Evolutionary conservation across 2,329 filamentous ascomycete species (phyloP).

Genomic region (Fusarium sp.): DNA sequence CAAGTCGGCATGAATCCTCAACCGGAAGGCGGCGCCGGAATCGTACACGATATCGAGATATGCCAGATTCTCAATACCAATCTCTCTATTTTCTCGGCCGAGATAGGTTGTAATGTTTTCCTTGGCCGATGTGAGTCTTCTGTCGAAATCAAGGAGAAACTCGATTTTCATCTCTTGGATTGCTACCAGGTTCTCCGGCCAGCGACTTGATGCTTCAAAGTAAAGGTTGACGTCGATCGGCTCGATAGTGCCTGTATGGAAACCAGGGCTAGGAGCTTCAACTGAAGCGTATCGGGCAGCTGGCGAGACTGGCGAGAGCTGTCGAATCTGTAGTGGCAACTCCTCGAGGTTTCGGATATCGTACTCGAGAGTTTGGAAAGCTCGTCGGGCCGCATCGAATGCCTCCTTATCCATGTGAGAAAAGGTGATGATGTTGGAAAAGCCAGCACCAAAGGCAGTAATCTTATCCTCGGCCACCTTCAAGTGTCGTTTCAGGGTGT

Average conservation of each 20-base stretch:
- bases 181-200: conserved; percentile 91
- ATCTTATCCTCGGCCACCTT: conserved; percentile 70
- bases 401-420: conserved; percentile 65
- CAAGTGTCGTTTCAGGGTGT: conserved; percentile 80
- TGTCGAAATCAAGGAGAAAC: conserved; percentile 83
- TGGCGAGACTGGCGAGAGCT: conserved; percentile 80
- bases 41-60: conserved; percentile 87
- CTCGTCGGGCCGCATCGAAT: conserved; percentile 79
- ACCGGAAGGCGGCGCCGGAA: conserved; percentile 80
- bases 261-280: conserved; percentile 57
- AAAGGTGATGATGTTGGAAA: conserved; percentile 64
- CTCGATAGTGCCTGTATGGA: conserved; percentile 60
- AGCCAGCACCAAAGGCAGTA: conserved; percentile 65
- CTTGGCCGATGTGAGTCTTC: conserved; percentile 75
- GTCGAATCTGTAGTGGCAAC: conserved; percentile 88
- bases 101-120: conserved; percentile 76
- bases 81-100: conserved; percentile 83
- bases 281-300: conserved; percentile 82
- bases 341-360: conserved; percentile 84
- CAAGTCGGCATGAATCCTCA: conserved; percentile 90
- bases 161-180: conserved; percentile 96
- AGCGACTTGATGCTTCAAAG: conserved; percentile 93
- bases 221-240: conserved; percentile 87
- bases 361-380: conserved; percentile 81
- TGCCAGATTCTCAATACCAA: conserved; percentile 80